phyloP scores from a whole-genome alignment of 2,329 filamentous ascomycete species.

The Paraphaeosphaeria sporulosa region DNA sequence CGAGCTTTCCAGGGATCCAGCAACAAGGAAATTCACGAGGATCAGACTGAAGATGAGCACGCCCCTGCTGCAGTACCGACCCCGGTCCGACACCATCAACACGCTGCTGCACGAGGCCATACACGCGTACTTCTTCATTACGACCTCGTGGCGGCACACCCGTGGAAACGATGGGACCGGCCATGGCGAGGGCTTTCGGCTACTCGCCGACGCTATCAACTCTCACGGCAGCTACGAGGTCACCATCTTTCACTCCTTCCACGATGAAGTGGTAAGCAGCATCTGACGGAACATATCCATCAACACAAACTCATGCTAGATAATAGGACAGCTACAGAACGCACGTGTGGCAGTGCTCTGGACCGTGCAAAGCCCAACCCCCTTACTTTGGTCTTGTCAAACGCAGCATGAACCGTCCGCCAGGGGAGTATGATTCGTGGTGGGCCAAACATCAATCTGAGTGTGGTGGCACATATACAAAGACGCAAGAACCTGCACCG shows the following conservation, averaged over 20 bases:
- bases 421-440: slow-evolving; percentile 53
- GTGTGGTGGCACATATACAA: slow-evolving; percentile 53
- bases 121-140: slow-evolving; percentile 57
- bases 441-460: slow-evolving; percentile 50
- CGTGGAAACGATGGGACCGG: slow-evolving; percentile 54
- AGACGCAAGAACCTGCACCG: slow-evolving; percentile 52
- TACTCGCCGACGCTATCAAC: slow-evolving; percentile 55
- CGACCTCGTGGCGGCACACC: slow-evolving; percentile 52
- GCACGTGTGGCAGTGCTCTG: slow-evolving; percentile 55
- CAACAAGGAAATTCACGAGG: slow-evolving; percentile 47
- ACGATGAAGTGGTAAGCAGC: slow-evolving; percentile 49
- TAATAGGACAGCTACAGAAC: slow-evolving; percentile 51
- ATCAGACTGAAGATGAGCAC: slow-evolving; percentile 55
- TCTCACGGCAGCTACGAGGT: slow-evolving; percentile 52
- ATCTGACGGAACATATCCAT: too few species aligned
- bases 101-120: slow-evolving; percentile 56
- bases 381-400: slow-evolving; percentile 56
- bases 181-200: slow-evolving; percentile 53
- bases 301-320: background rate
- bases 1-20: slow-evolving; percentile 51
- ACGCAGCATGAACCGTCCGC: slow-evolving; percentile 55
- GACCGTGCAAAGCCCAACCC: slow-evolving; percentile 46
- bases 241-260: slow-evolving; percentile 55
- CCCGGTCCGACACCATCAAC: slow-evolving; percentile 53
- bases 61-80: slow-evolving; percentile 54